A percentile compares a stretch with the other conserved stretches of the same genome.
phyloP scores from a whole-genome alignment of 1,284 basidiomycete species.

The Cryptococcus sp. region DNA sequence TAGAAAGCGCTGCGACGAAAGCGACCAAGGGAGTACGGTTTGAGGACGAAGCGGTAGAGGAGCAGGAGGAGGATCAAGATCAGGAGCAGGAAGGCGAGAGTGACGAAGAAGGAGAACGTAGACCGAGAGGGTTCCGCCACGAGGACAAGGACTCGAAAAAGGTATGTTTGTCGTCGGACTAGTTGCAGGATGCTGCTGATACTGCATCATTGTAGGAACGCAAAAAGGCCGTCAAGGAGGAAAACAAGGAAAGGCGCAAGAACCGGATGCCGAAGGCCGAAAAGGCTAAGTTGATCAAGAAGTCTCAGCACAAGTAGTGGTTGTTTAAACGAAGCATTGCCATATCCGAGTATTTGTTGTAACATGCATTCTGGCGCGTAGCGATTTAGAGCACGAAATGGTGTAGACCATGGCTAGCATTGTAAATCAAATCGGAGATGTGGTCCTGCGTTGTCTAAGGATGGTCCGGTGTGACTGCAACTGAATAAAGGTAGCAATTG shows the following conservation, averaged over 20 bases:
- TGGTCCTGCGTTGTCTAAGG: too few relatives aligned
- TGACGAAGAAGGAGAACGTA: conserved; percentile 52
- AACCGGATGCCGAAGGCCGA: conserved; percentile 91
- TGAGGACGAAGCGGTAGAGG: conserved; percentile 4
- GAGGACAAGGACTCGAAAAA: conserved; percentile 92
- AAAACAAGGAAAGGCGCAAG: conserved; percentile 82
- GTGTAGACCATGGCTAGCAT: neutral
- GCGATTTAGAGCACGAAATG: neutral
- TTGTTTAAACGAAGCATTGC: too few relatives aligned
- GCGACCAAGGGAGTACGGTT: conserved; percentile 7
- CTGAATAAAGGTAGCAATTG: too few relatives aligned
- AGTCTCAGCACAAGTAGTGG: conserved; percentile 20
- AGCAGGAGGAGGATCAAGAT: conserved; percentile 9
- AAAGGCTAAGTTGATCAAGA: conserved; percentile 81
- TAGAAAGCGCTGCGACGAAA: conserved; percentile 23
- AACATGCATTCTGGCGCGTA: neutral
- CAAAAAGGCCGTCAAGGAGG: conserved; percentile 83
- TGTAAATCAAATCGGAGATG: too few relatives aligned
- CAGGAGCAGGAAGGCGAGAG: conserved; percentile 30
- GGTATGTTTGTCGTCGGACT: conserved; percentile 55
- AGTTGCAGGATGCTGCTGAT: neutral
- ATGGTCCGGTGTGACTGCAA: too few relatives aligned
- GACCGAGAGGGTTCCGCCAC: conserved; percentile 78
- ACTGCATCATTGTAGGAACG: conserved; percentile 63
- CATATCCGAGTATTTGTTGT: neutral